Conservation (phyloP, 192 early-diverging fungal species). For the Pilobolus umbonatus region DNA sequence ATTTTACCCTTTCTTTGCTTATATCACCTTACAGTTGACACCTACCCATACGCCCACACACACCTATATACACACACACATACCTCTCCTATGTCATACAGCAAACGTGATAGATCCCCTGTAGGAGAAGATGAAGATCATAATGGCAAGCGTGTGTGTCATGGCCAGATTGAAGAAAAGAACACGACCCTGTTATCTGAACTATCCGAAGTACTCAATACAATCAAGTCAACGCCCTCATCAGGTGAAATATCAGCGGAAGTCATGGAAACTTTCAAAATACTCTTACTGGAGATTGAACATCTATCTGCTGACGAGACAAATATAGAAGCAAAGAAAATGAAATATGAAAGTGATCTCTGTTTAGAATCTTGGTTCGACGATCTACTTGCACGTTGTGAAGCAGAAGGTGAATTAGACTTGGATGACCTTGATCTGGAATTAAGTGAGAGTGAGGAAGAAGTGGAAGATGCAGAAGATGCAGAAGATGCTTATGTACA, state of each 20-base stretch:
- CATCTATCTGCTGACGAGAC: constrained; percentile 28
- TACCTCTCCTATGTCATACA: constrained; percentile 6
- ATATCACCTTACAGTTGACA: too few relatives aligned
- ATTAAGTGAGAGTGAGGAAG: constrained; percentile 18
- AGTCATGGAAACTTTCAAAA: constrained; percentile 26
- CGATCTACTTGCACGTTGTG: constrained; percentile 28
- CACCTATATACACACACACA: too few relatives aligned
- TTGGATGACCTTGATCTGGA: constrained; percentile 17
- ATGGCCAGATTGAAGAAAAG: too few relatives aligned
- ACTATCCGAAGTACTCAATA: constrained; percentile 18
- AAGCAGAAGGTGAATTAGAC: constrained; percentile 28
- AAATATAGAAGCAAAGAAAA: constrained; percentile 19
- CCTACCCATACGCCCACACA: too few relatives aligned
- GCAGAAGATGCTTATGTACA: too few relatives aligned
- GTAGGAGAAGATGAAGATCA: neutral
- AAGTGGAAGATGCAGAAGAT: constrained; percentile 17
- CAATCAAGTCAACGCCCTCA: constrained; percentile 26
- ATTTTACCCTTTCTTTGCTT: too few relatives aligned
- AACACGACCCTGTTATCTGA: constrained; percentile 16
- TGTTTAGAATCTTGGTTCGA: constrained; percentile 34
- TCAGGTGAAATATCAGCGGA: constrained; percentile 31
- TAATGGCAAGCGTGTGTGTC: neutral
- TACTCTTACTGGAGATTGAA: constrained; percentile 32
- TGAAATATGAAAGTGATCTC: constrained; percentile 28
- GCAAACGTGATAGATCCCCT: constrained; percentile 18